Evolutionary conservation across 2,329 filamentous ascomycete genomes (phyloP), one percentile per base, ranked within the genome.

Genomic region (Aureobasidium vineae): DNA sequence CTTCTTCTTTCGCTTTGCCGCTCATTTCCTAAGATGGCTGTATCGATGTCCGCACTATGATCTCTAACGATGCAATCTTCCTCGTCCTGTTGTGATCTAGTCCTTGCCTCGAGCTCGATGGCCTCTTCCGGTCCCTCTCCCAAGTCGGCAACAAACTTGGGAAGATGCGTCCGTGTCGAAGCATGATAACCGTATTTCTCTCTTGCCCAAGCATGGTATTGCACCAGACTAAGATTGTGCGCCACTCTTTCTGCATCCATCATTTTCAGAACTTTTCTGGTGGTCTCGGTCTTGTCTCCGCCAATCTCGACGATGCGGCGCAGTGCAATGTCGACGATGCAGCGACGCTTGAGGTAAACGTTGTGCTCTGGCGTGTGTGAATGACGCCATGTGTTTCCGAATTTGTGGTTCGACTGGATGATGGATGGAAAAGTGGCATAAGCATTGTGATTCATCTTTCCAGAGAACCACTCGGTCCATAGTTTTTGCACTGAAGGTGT

Each of bases 381-480:
- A 43, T 60, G 38, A 10, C 56, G 56, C 56, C 56, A 60, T 16
- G 40, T 21, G 19, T 23, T 43, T 31, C 56, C 56, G 26, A 45
- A 60, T 21, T 16, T 41, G 7, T 23, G 56, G 19, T 60, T 60
- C 2, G 47, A 2, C 5, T 45, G 8, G 4, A 60, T n/a, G 5
- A 60, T 60, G 6, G 56, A 60, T 31, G 56, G 56, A 26, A 60
- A 60, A 21, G 38, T 45, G 8, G 40, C 26, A 33, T 60, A 60
- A 4, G 40, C 56, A 28, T 60, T 60, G 26, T 60, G 31, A 11
- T 45, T 43, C 41, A 8, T 21, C 26, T 63, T 63, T 8, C 60
- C 60, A 23, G 23, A 31, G 13, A 63, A 63, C 45, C 60, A 63
- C 15, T 63, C 60, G 6, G 23, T 63, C 60, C 60, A 63, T 21